Base-by-base conservation (phyloP, 2,329 filamentous ascomycete genomes). In the Colletotrichum incanum region DNA sequence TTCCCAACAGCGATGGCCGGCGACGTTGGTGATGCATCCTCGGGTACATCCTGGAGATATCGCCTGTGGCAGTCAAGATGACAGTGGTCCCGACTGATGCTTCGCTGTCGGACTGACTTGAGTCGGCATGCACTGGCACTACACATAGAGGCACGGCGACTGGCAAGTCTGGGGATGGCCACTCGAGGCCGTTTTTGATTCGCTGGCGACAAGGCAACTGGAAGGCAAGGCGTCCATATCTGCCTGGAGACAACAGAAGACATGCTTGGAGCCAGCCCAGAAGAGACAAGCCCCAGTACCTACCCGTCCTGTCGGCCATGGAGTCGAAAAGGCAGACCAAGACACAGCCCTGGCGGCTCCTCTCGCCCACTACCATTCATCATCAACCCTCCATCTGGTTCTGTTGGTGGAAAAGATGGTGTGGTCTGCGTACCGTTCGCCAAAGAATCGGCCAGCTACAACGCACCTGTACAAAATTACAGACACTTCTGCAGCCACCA, bases 261-360 rank as follows among this genome's bases (percentile, higher is more conserved):
- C 43, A 67, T 61, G 43, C 47, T n/a, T 61, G 56, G 58, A 16
- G 49, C 60, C 41, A 41, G 37, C 64, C 12, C 50, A 62, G 49
- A 28, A 62, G 56, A 45, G 43, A 60, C 67, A 70, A 59, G 41
- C 8, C 43, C 52, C 52, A 59, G 37, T 28, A 34, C 60, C n/a
- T 62, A 20, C 23, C 31, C 41, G 23, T 41, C 20, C 49, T 37
- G 37, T 49, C 26, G 49, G 50, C 37, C 65, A 34, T 50, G 55
- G 64, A 28, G 58, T 61, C 55, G 23, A 18, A 59, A 23, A 60
- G 43, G 50, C 69, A 54, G 34, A 59, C 65, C 56, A 69, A 43
- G 59, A 31, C 65, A 60, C 52, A 72, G 68, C 64, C 54, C 45
- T 65, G 58, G 65, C 69, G 65, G 43, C 69, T 71, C n/a, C 37